phyloP scores from a whole-genome alignment of 257 asterid species.

The Gynochthodes officinalis region DNA sequence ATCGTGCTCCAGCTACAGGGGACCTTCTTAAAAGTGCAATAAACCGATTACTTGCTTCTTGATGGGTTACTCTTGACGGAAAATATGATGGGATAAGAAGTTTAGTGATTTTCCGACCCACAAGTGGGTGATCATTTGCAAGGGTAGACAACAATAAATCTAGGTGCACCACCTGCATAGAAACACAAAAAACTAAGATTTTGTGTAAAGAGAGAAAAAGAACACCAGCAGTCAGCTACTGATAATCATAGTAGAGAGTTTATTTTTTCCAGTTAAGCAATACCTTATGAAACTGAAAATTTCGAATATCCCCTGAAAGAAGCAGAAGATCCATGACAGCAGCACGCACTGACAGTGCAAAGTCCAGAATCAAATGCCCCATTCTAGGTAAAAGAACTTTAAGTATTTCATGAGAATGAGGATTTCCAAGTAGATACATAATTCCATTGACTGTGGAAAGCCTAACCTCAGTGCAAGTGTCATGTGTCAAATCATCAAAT shows the following conservation, averaged over 20 bases:
- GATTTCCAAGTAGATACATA: slow-evolving; percentile 81
- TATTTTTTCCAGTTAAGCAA: slow-evolving; percentile 11
- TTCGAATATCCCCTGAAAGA: slow-evolving; percentile 54
- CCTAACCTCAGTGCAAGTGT: slow-evolving; percentile 79
- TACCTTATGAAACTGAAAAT: slow-evolving; percentile 93
- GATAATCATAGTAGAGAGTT: slow-evolving; percentile 4
- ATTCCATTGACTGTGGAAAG: slow-evolving; percentile 81
- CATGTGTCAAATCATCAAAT: slow-evolving; percentile 65
- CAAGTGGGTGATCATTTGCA: slow-evolving; percentile 70
- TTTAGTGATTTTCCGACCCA: slow-evolving; percentile 80
- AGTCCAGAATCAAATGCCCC: slow-evolving; percentile 66
- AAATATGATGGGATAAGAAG: slow-evolving; percentile 93
- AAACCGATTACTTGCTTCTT: slow-evolving; percentile 90
- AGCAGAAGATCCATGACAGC: slow-evolving; percentile 84
- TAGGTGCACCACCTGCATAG: slow-evolving; percentile 62
- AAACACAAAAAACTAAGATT: slow-evolving; percentile 3
- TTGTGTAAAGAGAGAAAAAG: slow-evolving; percentile 13
- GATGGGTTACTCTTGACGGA: slow-evolving; percentile 60
- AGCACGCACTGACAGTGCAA: slow-evolving; percentile 60
- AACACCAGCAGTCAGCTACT: slow-evolving; percentile 14
- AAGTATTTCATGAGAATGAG: slow-evolving; percentile 93
- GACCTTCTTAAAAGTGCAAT: slow-evolving; percentile 76
- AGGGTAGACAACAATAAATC: slow-evolving; percentile 66
- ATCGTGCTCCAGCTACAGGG: slow-evolving; percentile 85
- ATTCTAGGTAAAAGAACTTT: slow-evolving; percentile 91